Base-by-base conservation (phyloP, 2,329 filamentous ascomycete species). In the Epichloe baconii region DNA sequence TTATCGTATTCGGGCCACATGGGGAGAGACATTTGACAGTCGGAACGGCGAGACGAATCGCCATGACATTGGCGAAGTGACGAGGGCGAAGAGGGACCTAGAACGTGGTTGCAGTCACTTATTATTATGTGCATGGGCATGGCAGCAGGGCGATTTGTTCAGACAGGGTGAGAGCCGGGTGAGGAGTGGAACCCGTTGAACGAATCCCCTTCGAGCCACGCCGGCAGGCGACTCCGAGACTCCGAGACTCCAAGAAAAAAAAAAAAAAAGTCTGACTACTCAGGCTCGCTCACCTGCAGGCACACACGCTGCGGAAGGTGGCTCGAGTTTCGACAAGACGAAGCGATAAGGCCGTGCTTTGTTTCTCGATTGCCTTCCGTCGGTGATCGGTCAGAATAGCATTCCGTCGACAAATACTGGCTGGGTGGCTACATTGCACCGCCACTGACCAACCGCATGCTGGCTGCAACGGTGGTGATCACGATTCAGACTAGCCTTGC, bases 1-100 rank as follows among this genome's bases (percentile, higher is more conserved):
- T 17, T 45, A 14, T 52, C 49, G 52, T 38, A 43, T n/a, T 45
- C 44, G 36, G 44, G 52, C 47, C 44, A 23, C 8, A 12, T 46
- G 31, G 41, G 44, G 21, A 50, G 49, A 55, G 53, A 55, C 49
- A 53, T 56, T 47, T 45, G 48, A 21, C 45, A 50, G 47, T 41
- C 49, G 36, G 41, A 41, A 37, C 4, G 36, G 40, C 47, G 43
- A 49, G 34, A 37, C 47, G 42, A 47, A 51, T 46, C 41, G 52
- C 49, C 52, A 48, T 49, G 52, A 34, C 46, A 53, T 45, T 45
- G 45, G 36, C 52, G 36, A 35, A 38, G 17, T 36, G 34, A 38
- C 26, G 26, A 42, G 45, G 49, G 37, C 42, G 21, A 36, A 49
- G 40, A 38, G 14, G 6, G n/a, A 51, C 35, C 41, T 10, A 19